Base-by-base conservation (phyloP, 805 yeast species). In the Starmerella etchellsii region DNA sequence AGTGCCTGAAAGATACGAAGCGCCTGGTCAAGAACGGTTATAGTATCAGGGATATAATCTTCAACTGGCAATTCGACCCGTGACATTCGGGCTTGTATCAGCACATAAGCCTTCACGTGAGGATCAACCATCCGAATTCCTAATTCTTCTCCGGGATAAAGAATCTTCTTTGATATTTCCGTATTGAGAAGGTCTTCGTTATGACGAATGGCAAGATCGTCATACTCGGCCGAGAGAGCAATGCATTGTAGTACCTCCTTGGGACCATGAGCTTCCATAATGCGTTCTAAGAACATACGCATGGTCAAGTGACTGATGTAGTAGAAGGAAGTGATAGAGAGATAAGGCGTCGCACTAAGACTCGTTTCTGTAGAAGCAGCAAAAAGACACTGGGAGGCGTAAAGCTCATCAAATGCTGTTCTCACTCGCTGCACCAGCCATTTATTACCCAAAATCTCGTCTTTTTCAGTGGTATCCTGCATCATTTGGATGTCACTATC, bases 21-120 rank as follows among this genome's bases (percentile, higher is more conserved):
- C 7, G 94, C 76, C 63, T 91, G 98, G 55, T 93, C 99, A 42
- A 91, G 64, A 9, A 91, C 94, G 0, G 96, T 78, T 13, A 85
- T 74, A 0, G 95, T 85, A 60, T 91, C 98, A 56, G 88, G 97
- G 9, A 80, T 68, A 57, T 91, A 91, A 66, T 91, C 99, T 0
- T 94, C 93, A 54, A 91, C 82, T 2, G 97, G 98, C 36, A 91
- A 65, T 44, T 82, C 91, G 5, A 74, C 65, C 36, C 85, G 63
- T 28, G 73, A 64, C 70, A 81, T 73, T 51, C 69, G 78, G 0
- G 88, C 87, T 56, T 81, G 91, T 8, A 81, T 55, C 49, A 81
- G 66, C 46, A 81, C 62, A 51, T 69, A 81, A 2, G 84, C 75
- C 56, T 81, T 81, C 49, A 81, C 81, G 57, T 81, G 93, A 4